These are phyloP conservation scores for Bacidia gigantensis DNA, from an alignment of 495 filamentous ascomycete species.

Conservation along the genomic window DNA sequence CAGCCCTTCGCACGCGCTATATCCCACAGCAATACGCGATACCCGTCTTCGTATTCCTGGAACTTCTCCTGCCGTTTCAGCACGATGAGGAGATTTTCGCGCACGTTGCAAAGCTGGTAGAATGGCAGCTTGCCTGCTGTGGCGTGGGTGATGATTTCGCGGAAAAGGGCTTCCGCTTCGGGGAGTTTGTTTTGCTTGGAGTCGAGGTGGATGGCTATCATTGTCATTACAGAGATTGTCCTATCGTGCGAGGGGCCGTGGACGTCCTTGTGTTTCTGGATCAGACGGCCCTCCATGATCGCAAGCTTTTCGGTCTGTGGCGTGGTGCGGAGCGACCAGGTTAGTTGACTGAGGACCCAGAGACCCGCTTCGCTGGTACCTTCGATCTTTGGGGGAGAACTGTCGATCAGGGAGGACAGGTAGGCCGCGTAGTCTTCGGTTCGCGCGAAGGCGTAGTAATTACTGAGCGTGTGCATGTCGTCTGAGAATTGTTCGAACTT, in stretches of 20 bases:
- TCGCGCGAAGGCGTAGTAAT: neutral
- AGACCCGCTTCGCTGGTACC: neutral
- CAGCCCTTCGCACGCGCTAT: neutral
- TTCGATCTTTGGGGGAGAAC: neutral
- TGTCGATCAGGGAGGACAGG: neutral
- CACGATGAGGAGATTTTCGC: neutral
- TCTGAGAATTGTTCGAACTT: neutral
- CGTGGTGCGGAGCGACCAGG: neutral
- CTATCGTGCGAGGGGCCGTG: neutral
- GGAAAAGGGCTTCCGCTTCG: neutral
- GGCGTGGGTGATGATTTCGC: neutral
- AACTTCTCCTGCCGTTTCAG: neutral
- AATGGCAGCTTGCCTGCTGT: neutral
- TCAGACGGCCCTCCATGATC: neutral
- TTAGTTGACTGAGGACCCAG: neutral
- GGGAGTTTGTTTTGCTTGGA: neutral
- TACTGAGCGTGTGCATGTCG: neutral
- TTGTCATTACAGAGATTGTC: neutral
- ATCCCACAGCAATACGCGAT: neutral
- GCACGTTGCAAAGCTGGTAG: neutral
- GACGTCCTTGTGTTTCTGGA: neutral
- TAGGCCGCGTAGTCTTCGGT: neutral
- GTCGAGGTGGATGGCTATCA: neutral
- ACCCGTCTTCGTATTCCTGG: neutral
- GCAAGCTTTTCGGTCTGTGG: neutral